phyloP scores from a whole-genome alignment of 2,329 filamentous ascomycete species.

The Aspergillus niger region DNA sequence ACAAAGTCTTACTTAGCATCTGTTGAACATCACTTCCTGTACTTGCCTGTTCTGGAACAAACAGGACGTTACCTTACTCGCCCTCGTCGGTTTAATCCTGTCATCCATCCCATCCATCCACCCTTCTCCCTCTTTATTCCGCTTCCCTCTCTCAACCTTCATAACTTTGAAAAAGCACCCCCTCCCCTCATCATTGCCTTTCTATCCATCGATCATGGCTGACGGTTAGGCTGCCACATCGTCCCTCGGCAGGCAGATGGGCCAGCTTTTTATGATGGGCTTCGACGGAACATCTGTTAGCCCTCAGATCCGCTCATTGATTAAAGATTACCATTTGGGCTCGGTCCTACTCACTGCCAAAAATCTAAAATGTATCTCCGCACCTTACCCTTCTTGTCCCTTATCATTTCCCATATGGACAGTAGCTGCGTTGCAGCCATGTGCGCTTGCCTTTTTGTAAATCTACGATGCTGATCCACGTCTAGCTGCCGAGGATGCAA shows the following conservation, averaged over 20 bases:
- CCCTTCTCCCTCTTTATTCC: not conserved
- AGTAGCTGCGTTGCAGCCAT: slow-evolving; percentile 5
- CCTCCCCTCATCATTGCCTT: not conserved
- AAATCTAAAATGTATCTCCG: slow-evolving; percentile 62
- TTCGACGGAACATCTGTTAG: slow-evolving; percentile 67
- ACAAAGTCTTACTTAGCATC: not conserved
- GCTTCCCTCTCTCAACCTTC: not conserved
- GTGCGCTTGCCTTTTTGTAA: not conserved
- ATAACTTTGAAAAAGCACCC: not conserved
- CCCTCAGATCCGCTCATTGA: slow-evolving; percentile 63
- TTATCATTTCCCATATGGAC: not conserved
- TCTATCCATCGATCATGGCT: slow-evolving; percentile 27
- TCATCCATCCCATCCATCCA: not conserved
- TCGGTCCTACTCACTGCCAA: slow-evolving; percentile 72
- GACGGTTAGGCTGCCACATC: slow-evolving; percentile 65
- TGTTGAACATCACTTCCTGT: not conserved
- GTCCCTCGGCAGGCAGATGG: slow-evolving; percentile 61
- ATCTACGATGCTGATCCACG: slow-evolving; percentile 30
- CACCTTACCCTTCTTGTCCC: not conserved
- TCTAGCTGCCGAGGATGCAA: slow-evolving; percentile 85
- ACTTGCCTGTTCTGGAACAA: too few species aligned
- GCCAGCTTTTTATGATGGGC: slow-evolving; percentile 67
- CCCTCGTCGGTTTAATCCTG: not conserved
- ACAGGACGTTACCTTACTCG: too few species aligned
- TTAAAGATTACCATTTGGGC: slow-evolving; percentile 74